Percentiles rank a stretch among this genome's conserved stretches.
These are phyloP conservation scores for Trichosanthes cucumerina DNA, from an alignment of 306 rosid species.

Conservation along the genomic window DNA sequence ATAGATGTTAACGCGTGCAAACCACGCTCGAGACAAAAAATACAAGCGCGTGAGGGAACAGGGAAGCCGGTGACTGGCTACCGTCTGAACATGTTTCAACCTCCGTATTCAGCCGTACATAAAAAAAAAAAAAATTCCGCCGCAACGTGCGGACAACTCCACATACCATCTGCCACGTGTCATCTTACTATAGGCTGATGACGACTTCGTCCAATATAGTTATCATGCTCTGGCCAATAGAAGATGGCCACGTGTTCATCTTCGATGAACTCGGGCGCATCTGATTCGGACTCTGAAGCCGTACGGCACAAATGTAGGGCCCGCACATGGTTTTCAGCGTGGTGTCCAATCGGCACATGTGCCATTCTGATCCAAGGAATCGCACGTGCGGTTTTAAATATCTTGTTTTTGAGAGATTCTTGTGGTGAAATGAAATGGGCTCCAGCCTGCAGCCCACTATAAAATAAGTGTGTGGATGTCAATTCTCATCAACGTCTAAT, in stretches of 20 bases:
- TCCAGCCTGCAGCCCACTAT: neutral
- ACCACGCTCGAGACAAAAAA: neutral
- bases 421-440: neutral
- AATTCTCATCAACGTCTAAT: neutral
- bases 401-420: neutral
- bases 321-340: neutral
- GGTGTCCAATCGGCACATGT: neutral
- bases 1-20: neutral
- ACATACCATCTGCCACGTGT: neutral
- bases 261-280: neutral
- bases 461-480: neutral
- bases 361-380: neutral
- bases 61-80: neutral
- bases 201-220: neutral
- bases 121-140: neutral
- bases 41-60: neutral
- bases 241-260: neutral
- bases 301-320: constrained; percentile 5
- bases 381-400: neutral
- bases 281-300: neutral
- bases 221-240: neutral
- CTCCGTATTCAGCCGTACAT: constrained; percentile 6
- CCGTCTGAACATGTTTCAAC: neutral
- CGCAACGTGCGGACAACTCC: neutral
- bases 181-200: neutral